A percentile compares a stretch with the other conserved stretches of the same genome.
Conservation (phyloP, 2,329 filamentous ascomycete genomes). For the Fusarium duplospermum region DNA sequence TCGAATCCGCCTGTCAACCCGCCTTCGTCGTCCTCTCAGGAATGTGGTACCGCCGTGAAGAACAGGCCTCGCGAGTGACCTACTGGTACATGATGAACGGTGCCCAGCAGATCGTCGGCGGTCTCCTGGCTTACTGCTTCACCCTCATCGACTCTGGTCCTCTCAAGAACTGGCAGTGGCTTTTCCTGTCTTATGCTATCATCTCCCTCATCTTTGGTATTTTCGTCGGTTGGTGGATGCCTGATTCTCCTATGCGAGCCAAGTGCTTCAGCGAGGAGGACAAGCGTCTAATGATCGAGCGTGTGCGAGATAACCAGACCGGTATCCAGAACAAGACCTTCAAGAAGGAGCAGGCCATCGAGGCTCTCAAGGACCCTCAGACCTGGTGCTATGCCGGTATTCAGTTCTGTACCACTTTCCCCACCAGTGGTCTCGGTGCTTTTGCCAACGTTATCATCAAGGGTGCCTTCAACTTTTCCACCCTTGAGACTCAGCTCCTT, state of each 20-base stretch:
- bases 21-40: conserved; percentile 74
- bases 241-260: conserved; percentile 77
- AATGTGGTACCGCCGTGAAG: conserved; percentile 78
- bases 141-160: conserved; percentile 63
- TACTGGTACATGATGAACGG: conserved; percentile 87
- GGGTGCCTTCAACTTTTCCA: conserved; percentile 71
- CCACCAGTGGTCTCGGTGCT: conserved; percentile 77
- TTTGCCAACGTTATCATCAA: conserved; percentile 82
- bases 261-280: conserved; percentile 76
- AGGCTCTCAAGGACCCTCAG: conserved; percentile 73
- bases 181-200: conserved; percentile 75
- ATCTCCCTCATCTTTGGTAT: conserved; percentile 72
- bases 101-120: conserved; percentile 77
- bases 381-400: conserved; percentile 74
- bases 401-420: conserved; percentile 77
- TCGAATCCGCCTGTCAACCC: conserved; percentile 77
- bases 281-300: conserved; percentile 72
- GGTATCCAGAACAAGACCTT: conserved; percentile 67
- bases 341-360: conserved; percentile 59
- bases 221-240: conserved; percentile 73
- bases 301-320: conserved; percentile 70
- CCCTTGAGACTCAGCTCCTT: conserved; percentile 76
- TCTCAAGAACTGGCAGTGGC: conserved; percentile 74
- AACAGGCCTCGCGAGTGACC: conserved; percentile 74
- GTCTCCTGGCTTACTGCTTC: conserved; percentile 75